These are phyloP conservation scores for Luffa aegyptiaca DNA, from an alignment of 306 rosid species.

Conservation along the genomic window DNA sequence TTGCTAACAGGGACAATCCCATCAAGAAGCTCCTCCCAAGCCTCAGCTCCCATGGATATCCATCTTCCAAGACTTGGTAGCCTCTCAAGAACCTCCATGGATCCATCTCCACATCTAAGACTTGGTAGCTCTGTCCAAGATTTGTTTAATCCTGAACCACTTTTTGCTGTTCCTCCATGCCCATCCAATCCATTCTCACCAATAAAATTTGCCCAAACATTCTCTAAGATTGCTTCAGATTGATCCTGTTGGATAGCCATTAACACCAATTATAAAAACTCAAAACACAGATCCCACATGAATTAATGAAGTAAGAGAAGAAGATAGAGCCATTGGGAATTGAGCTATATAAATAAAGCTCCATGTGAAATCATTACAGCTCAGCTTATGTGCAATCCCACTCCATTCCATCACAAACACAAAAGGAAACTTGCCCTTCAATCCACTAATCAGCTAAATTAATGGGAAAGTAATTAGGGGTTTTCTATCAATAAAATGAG, in stretches of 20 bases:
- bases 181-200: constrained; percentile 22
- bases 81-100: constrained; percentile 47
- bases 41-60: constrained; percentile 88
- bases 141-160: constrained; percentile 13
- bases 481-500: constrained; percentile 17
- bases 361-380: constrained; percentile 30
- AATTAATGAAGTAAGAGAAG: constrained; percentile 14
- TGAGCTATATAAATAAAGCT: constrained; percentile 6
- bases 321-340: background rate
- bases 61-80: constrained; percentile 90
- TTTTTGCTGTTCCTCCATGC: constrained; percentile 9
- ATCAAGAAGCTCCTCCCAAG: constrained; percentile 70
- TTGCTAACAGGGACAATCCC: constrained; percentile 13
- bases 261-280: background rate
- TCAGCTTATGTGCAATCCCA: constrained; percentile 11
- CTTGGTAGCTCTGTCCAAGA: constrained; percentile 56
- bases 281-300: background rate
- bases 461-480: constrained; percentile 27
- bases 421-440: constrained; percentile 44
- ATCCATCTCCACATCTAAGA: constrained; percentile 45
- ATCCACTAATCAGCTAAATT: constrained; percentile 39
- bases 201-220: constrained; percentile 70
- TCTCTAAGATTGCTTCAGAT: constrained; percentile 65
- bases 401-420: constrained; percentile 14
- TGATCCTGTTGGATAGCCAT: constrained; percentile 41